A percentile compares a stretch with the other conserved stretches of the same genome.
phyloP scores from a whole-genome alignment of 2,329 filamentous ascomycete genomes.

The Neocatenulostroma microsporum region DNA sequence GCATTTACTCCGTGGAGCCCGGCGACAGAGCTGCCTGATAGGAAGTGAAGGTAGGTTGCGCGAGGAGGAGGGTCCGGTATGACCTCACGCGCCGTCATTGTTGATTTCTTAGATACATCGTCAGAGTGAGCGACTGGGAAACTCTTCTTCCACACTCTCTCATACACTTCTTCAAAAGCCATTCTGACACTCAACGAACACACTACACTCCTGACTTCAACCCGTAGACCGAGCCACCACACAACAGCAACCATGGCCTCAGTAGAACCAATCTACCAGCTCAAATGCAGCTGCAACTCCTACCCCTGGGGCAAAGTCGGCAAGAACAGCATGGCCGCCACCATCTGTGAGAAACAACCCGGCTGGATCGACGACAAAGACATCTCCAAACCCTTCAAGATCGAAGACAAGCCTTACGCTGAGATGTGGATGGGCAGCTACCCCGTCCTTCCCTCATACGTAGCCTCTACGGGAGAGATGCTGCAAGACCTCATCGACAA shows the following conservation, averaged over 20 bases:
- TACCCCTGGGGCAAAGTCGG: slow-evolving; percentile 68
- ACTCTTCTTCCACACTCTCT: background rate
- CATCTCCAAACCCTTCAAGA: slow-evolving; percentile 45
- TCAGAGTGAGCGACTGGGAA: background rate
- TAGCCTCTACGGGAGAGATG: slow-evolving; percentile 54
- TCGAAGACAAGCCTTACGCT: slow-evolving; percentile 57
- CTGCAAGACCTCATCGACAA: slow-evolving; percentile 57
- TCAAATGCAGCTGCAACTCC: slow-evolving; percentile 50
- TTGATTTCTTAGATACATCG: background rate
- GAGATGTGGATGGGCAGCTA: slow-evolving; percentile 73
- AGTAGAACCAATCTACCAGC: slow-evolving; percentile 43
- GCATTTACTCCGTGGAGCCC: too few relatives aligned
- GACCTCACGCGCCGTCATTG: too few relatives aligned
- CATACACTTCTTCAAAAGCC: too few relatives aligned
- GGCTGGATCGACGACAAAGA: slow-evolving; percentile 33
- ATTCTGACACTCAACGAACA: too few relatives aligned
- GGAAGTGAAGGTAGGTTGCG: too few relatives aligned
- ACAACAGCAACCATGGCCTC: slow-evolving; percentile 6
- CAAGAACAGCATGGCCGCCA: slow-evolving; percentile 56
- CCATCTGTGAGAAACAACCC: slow-evolving; percentile 57
- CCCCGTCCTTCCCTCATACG: slow-evolving; percentile 58
- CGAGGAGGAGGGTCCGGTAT: too few relatives aligned
- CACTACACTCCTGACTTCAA: too few relatives aligned
- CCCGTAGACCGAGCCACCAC: background rate
- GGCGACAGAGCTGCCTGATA: too few relatives aligned